Evolutionary conservation across 2,329 filamentous ascomycete species (phyloP).

Genomic region (Claviceps sp.): DNA sequence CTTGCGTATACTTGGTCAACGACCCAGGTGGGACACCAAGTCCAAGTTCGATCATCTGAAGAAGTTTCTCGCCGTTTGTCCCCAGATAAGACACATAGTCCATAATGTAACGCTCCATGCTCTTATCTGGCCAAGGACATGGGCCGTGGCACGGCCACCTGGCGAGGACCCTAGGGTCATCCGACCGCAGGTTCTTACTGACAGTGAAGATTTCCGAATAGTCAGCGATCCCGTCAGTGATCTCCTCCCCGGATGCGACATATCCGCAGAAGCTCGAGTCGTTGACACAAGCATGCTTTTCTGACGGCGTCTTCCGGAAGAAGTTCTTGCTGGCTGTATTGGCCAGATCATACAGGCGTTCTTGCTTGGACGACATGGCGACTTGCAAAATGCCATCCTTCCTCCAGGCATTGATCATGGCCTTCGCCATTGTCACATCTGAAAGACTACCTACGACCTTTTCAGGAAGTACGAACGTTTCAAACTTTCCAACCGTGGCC

Average conservation of each 20-base stretch:
- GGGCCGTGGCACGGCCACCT: conserved; percentile 37
- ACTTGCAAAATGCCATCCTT: conserved; percentile 34
- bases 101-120: conserved; percentile 26
- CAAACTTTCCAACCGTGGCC: conserved; percentile 16
- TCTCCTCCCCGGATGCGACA: conserved; percentile 34
- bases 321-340: conserved; percentile 24
- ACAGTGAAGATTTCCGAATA: conserved; percentile 40
- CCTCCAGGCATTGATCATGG: conserved; percentile 28
- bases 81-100: conserved; percentile 28
- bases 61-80: conserved; percentile 28
- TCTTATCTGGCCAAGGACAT: conserved; percentile 31
- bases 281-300: conserved; percentile 31
- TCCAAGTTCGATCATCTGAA: conserved; percentile 31
- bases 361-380: conserved; percentile 23
- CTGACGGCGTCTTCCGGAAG: conserved; percentile 20
- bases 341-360: conserved; percentile 22
- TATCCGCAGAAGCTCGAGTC: conserved; percentile 33
- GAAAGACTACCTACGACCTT: conserved; percentile 19
- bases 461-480: conserved; percentile 29
- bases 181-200: conserved; percentile 29
- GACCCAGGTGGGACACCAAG: conserved; percentile 26
- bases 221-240: conserved; percentile 34
- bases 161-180: conserved; percentile 24
- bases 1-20: conserved; percentile 27
- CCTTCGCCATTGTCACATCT: conserved; percentile 24